phyloP scores from a whole-genome alignment of 1,139 yeast species.

The Sugiyamaella novakii region DNA sequence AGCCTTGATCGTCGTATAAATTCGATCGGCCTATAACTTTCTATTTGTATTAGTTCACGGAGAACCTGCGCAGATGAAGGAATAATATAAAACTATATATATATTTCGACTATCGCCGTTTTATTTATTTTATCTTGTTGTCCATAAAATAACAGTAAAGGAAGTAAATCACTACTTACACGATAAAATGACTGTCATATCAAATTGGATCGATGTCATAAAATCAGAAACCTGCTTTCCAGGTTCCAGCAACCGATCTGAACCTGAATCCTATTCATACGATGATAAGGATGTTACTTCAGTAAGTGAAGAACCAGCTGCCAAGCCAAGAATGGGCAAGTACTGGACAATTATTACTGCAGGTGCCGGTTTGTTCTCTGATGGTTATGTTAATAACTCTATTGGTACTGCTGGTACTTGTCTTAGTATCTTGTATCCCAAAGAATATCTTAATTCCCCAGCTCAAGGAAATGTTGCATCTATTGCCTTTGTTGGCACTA shows the following conservation, averaged over 20 bases:
- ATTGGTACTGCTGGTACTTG: slow-evolving; percentile 76
- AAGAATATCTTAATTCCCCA: slow-evolving; percentile 57
- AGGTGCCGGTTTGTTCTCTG: slow-evolving; percentile 90
- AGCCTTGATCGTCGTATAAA: slow-evolving; percentile 4
- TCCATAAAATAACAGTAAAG: neutral
- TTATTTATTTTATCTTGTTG: neutral
- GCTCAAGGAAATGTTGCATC: slow-evolving; percentile 81
- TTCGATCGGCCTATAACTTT: too few relatives aligned
- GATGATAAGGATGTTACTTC: slow-evolving; percentile 2
- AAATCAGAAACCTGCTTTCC: slow-evolving; percentile 22
- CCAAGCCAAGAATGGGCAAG: slow-evolving; percentile 28
- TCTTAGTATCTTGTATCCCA: slow-evolving; percentile 64
- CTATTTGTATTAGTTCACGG: too few relatives aligned
- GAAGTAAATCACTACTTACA: neutral
- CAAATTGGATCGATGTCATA: slow-evolving; percentile 20
- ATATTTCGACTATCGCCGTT: slow-evolving; percentile 4
- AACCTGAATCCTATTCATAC: neutral
- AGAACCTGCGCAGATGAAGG: too few relatives aligned
- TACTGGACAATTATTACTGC: slow-evolving; percentile 81
- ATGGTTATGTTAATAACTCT: slow-evolving; percentile 86
- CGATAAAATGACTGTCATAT: slow-evolving; percentile 17
- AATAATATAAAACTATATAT: slow-evolving; percentile 14
- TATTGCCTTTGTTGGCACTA: slow-evolving; percentile 91
- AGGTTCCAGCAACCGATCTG: slow-evolving; percentile 5
- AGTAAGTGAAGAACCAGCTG: slow-evolving; percentile 14